phyloP scores from a whole-genome alignment of 2,329 filamentous ascomycete genomes.

The Rhynchosporium graminicola region DNA sequence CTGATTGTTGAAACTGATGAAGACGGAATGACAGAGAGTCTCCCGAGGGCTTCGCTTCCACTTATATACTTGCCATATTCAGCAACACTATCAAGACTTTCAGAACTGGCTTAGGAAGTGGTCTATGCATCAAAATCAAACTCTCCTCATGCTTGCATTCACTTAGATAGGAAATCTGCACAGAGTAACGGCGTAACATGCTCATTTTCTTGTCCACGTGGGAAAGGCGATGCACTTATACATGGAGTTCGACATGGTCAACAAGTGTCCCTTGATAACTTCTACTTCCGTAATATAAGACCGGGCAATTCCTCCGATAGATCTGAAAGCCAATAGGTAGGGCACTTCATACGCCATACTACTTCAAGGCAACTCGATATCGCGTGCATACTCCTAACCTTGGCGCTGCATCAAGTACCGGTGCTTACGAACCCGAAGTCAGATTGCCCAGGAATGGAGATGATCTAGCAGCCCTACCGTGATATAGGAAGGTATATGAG shows the following conservation, averaged over 20 bases:
- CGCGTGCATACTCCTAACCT: neutral
- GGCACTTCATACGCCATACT: neutral
- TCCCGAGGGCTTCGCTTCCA: too few species aligned
- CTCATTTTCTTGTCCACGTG: too few species aligned
- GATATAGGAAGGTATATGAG: neutral
- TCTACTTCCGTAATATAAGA: neutral
- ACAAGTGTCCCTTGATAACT: neutral
- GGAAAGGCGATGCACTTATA: neutral
- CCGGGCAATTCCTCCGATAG: neutral
- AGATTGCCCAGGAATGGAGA: neutral
- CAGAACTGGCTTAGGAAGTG: neutral
- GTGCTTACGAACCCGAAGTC: neutral
- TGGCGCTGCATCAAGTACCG: neutral
- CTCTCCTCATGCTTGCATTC: neutral
- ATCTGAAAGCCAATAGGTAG: neutral
- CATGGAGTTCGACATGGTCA: neutral
- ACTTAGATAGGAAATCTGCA: neutral
- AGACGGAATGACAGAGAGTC: neutral
- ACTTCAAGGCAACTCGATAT: conserved; percentile 6
- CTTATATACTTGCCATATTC: neutral
- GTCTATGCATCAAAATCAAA: neutral
- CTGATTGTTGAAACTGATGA: neutral
- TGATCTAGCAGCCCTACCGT: neutral
- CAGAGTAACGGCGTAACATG: neutral
- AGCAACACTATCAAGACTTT: too few species aligned